These are phyloP conservation scores for Gaeumannomyces sp. DNA, from an alignment of 2,329 filamentous ascomycete species.

Conservation along the genomic window DNA sequence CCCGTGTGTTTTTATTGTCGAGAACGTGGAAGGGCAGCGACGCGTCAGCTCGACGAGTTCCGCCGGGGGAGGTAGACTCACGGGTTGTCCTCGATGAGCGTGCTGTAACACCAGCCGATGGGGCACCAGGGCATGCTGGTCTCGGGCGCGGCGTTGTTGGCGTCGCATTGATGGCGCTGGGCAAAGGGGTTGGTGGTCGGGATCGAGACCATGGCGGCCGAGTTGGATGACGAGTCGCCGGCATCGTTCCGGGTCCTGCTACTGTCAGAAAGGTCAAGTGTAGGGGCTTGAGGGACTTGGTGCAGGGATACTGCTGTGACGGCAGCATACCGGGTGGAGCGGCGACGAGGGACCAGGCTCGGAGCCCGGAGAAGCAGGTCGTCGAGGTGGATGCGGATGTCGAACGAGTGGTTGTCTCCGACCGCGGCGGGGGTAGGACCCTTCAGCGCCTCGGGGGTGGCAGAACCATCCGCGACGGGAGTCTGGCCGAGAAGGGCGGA, in stretches of 20 bases:
- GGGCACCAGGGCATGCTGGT: constrained; percentile 1
- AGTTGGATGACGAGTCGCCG: background rate
- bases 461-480: background rate
- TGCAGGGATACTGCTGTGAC: background rate
- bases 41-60: background rate
- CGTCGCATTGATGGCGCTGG: constrained; percentile 6
- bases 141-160: background rate
- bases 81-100: constrained; percentile 4
- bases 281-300: too few relatives aligned
- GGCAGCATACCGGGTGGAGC: background rate
- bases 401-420: background rate
- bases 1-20: background rate
- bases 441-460: background rate
- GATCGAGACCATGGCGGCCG: background rate
- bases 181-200: constrained; percentile 3
- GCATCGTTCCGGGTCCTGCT: background rate
- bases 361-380: background rate
- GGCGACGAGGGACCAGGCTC: background rate
- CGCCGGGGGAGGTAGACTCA: background rate
- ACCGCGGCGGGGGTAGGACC: background rate
- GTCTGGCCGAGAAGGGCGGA: background rate
- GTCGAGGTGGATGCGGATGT: background rate
- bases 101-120: constrained; percentile 1
- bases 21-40: background rate
- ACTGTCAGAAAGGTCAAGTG: background rate